A percentile compares a stretch with the other conserved stretches of the same genome.
phyloP scores from a whole-genome alignment of 306 rosid species.

The Myrica gale region DNA sequence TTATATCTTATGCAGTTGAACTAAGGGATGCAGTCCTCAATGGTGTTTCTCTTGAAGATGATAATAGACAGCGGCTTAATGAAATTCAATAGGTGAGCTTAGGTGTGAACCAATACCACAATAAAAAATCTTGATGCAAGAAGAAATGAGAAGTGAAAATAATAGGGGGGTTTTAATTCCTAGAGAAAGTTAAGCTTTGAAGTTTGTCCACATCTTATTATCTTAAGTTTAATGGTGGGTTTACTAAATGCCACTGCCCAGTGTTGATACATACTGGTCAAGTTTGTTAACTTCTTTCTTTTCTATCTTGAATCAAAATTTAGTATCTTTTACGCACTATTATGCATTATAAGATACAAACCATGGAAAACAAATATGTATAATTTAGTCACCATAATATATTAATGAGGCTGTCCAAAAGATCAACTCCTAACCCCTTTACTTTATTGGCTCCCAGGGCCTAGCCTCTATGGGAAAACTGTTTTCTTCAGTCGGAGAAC shows the following conservation, averaged over 20 bases:
- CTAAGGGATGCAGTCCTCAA: slow-evolving; percentile 84
- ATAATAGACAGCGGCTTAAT: slow-evolving; percentile 71
- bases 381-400: no score
- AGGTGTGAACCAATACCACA: neutral
- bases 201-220: neutral
- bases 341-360: no score
- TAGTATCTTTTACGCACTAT: no score
- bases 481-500: neutral
- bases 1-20: slow-evolving; percentile 52
- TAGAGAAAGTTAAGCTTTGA: neutral
- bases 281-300: no score
- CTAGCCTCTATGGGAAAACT: neutral
- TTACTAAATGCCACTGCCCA: neutral
- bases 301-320: no score
- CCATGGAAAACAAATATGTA: no score
- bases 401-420: no score
- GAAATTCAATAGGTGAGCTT: slow-evolving; percentile 71
- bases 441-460: no score
- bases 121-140: neutral
- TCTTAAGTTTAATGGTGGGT: neutral
- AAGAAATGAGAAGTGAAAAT: neutral
- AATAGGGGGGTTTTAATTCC: neutral
- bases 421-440: no score
- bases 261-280: no score
- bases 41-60: slow-evolving; percentile 95